Evolutionary conservation across 495 filamentous ascomycete species (phyloP).

Genomic region (Xylaria longipes): DNA sequence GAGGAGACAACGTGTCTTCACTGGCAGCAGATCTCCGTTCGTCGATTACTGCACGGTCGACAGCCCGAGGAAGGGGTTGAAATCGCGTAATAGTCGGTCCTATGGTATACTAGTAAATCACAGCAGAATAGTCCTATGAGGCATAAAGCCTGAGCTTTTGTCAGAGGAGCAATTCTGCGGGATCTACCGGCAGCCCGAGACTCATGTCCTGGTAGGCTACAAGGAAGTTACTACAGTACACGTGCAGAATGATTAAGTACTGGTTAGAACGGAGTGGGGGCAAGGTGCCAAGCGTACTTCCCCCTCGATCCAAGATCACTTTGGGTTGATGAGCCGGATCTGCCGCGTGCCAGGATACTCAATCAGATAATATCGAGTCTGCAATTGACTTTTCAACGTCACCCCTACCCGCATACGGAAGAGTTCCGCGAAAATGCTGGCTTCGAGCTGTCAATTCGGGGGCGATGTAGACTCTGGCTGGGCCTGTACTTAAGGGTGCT

Average conservation of each 20-base stretch:
- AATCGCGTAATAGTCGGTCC: conserved; percentile 19
- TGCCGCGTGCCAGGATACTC: conserved; percentile 13
- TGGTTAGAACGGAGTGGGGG: conserved; percentile 23
- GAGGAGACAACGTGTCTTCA: conserved; percentile 8
- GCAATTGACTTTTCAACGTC: conserved; percentile 3
- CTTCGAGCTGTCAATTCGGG: not conserved
- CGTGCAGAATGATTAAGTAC: conserved; percentile 6
- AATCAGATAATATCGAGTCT: conserved; percentile 5
- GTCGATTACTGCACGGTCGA: conserved; percentile 1
- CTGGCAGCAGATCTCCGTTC: not conserved
- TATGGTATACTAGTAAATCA: not conserved
- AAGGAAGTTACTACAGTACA: conserved; percentile 10
- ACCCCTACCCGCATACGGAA: conserved; percentile 2
- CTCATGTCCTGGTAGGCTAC: conserved; percentile 14
- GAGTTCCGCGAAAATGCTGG: conserved; percentile 14
- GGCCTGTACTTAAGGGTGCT: not conserved
- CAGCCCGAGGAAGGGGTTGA: not conserved
- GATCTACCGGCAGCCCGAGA: conserved; percentile 18
- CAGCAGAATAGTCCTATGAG: conserved; percentile 8
- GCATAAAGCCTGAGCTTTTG: conserved; percentile 10
- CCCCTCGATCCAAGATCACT: conserved; percentile 26
- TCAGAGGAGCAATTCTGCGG: conserved; percentile 13
- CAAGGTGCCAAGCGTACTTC: conserved; percentile 23
- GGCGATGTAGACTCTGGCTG: not conserved
- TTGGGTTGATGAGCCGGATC: conserved; percentile 23